These are phyloP conservation scores for Haematococcus sp. DNA, from an alignment of 139 green algal genomes.

Conservation along the genomic window DNA sequence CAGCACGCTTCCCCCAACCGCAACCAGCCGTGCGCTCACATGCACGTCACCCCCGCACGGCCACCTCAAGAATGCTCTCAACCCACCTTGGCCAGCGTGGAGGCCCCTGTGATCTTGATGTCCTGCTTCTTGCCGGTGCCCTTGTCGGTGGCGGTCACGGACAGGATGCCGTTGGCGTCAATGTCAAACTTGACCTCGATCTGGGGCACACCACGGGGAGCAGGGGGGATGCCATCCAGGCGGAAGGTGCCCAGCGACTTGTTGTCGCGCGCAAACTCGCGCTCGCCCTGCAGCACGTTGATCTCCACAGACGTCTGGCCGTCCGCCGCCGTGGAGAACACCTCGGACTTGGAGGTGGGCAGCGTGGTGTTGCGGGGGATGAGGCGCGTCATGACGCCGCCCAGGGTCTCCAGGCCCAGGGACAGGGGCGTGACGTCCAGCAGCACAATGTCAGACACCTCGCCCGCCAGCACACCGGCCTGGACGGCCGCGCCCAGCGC, in stretches of 20 bases:
- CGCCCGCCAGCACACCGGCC: constrained; percentile 66
- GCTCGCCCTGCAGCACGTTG: constrained; percentile 88
- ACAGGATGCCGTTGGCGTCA: constrained; percentile 98
- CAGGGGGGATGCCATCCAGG: constrained; percentile 96
- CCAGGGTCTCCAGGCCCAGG: constrained; percentile 96
- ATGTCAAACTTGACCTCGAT: constrained; percentile 99
- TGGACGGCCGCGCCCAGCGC: constrained; percentile 97
- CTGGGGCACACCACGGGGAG: constrained; percentile 86
- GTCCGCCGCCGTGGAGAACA: constrained; percentile 97
- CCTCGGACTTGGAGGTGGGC: constrained; percentile 94
- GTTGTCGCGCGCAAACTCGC: constrained; percentile 93
- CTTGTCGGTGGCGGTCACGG: constrained; percentile 93
- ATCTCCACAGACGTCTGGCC: constrained; percentile 96
- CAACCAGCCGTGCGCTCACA: neutral
- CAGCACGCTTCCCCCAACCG: no score
- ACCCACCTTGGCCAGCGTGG: constrained; percentile 57
- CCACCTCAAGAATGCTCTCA: constrained; percentile 41
- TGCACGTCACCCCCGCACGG: neutral
- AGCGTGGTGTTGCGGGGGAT: constrained; percentile 98
- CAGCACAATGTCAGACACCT: constrained; percentile 95
- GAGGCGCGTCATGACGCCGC: constrained; percentile 96
- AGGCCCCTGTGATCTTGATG: constrained; percentile 94
- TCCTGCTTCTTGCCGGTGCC: constrained; percentile 94
- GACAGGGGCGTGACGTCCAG: constrained; percentile 96
- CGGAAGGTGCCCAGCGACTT: constrained; percentile 96